A percentile compares a stretch with the other conserved stretches of the same genome.
Conservation (phyloP, 2,329 filamentous ascomycete genomes). For the Talaromyces marneffei region DNA sequence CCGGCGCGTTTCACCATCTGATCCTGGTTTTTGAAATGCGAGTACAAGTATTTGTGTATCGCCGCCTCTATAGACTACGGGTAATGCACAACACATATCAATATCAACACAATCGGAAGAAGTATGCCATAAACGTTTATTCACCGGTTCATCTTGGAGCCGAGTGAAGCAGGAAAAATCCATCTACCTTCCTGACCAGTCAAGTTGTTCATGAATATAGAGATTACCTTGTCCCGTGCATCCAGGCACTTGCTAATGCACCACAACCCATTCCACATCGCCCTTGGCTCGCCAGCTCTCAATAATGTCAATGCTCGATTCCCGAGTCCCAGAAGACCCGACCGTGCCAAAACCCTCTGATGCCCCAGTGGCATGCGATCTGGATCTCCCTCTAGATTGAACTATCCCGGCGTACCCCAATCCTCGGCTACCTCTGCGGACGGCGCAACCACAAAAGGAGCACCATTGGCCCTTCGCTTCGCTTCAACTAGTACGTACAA, state of each 20-base stretch:
- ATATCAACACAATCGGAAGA: neutral
- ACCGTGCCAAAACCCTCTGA: conserved; percentile 27
- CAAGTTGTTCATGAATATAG: no score
- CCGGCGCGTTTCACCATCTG: neutral
- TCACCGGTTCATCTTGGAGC: neutral
- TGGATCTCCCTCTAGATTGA: conserved; percentile 34
- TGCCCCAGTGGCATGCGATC: conserved; percentile 20
- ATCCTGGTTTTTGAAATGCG: neutral
- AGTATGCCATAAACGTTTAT: neutral
- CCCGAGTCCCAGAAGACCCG: conserved; percentile 27
- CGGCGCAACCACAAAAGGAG: conserved; percentile 35
- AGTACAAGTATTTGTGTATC: neutral
- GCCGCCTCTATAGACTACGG: no score
- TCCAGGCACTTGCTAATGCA: neutral
- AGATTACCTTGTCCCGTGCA: no score
- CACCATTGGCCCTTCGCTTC: conserved; percentile 16
- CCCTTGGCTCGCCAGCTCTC: conserved; percentile 23
- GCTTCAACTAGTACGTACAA: conserved; percentile 40
- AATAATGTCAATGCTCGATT: conserved; percentile 24
- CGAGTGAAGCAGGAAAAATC: neutral
- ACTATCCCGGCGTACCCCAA: conserved; percentile 50
- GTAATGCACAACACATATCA: neutral
- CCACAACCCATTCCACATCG: conserved; percentile 19
- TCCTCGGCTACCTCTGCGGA: conserved; percentile 43
- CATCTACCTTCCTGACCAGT: neutral